Evolutionary conservation across 2,329 filamentous ascomycete genomes (phyloP), one percentile per base, ranked within the genome.

Genomic region (Colletotrichum graminicola): DNA sequence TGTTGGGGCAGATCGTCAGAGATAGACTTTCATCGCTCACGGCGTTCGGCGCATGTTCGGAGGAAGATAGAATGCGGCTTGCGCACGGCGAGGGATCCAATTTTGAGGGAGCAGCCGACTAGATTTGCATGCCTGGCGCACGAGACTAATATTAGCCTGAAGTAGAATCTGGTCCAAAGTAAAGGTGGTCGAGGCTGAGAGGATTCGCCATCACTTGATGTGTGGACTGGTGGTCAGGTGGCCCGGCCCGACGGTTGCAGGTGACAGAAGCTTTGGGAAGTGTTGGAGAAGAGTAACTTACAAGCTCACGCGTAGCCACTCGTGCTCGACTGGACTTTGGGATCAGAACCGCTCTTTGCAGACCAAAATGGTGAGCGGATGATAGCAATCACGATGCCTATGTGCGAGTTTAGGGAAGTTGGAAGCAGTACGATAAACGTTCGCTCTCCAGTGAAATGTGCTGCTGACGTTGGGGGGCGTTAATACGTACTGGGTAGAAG

Each of bases 251-350:
- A 45, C 14, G 41, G 49, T 60, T 41, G 43, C 68, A 68, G 68
- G 64, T 71, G 68, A 71, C 57, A 23, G 34, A 45, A 32, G 55
- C 61, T n/a, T 39, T 45, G 54, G n/a, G 21, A 14, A 55, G 61
- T 54, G 18, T 45, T 34, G 47, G 64, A 60, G 39, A 26, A n/a
- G 14, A 45, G 18, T 49, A 34, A 43, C 55, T 52, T 23, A 55
- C 52, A 64, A 70, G 62, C 55, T 54, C 29, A 34, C 49, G 55
- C 39, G 55, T 41, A 60, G 47, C 54, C 29, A n/a, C 43, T 54
- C n/a, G 7, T 43, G 36, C 47, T 45, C 49, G 29, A 18, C 49
- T 55, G 49, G 61, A 26, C 39, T 12, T 5, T 14, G 10, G 5
- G 18, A 18, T 10, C 18, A 39, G 12, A 5, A n/a, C 26, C 23